Evolutionary conservation across 805 yeast genomes (phyloP).

Genomic region (Metschnikowia orientalis): DNA sequence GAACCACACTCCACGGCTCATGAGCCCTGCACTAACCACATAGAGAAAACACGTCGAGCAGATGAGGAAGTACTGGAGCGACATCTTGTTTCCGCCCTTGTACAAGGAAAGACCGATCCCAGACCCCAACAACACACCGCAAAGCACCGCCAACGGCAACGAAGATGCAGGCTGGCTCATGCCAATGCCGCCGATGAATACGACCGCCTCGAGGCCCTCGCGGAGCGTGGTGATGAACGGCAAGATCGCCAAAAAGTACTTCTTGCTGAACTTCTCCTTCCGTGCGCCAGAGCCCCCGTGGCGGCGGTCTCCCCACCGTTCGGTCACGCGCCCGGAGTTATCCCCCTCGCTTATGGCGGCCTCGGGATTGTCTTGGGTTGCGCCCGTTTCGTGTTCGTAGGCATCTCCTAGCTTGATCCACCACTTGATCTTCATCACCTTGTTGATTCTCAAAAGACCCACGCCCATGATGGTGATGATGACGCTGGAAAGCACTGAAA

Average conservation of each 20-base stretch:
- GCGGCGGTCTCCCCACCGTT: not conserved
- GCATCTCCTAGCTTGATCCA: constrained; percentile 44
- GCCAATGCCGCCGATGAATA: constrained; percentile 27
- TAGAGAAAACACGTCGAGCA: constrained; percentile 39
- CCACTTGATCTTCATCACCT: constrained; percentile 77
- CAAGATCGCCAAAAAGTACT: constrained; percentile 24
- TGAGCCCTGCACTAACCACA: constrained; percentile 41
- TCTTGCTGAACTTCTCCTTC: constrained; percentile 18
- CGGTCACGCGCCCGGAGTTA: constrained; percentile 1
- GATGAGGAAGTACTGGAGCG: constrained; percentile 39
- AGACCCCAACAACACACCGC: constrained; percentile 30
- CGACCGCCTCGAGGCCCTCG: constrained; percentile 69
- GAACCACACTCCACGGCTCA: constrained; percentile 43
- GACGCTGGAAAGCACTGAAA: constrained; percentile 71
- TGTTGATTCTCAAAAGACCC: constrained; percentile 73
- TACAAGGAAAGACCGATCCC: constrained; percentile 34
- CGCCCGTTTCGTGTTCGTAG: constrained; percentile 20
- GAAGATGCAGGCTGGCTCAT: constrained; percentile 17
- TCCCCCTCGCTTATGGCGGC: constrained; percentile 3
- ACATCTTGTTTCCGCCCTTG: constrained; percentile 38
- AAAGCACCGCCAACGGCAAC: constrained; percentile 23
- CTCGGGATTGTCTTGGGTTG: not conserved
- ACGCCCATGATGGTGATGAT: constrained; percentile 86
- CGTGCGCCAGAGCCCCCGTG: not conserved
- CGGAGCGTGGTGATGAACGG: constrained; percentile 27